Evolutionary conservation across 1,284 basidiomycete species (phyloP).

Genomic region (Puccinia novopanici): DNA sequence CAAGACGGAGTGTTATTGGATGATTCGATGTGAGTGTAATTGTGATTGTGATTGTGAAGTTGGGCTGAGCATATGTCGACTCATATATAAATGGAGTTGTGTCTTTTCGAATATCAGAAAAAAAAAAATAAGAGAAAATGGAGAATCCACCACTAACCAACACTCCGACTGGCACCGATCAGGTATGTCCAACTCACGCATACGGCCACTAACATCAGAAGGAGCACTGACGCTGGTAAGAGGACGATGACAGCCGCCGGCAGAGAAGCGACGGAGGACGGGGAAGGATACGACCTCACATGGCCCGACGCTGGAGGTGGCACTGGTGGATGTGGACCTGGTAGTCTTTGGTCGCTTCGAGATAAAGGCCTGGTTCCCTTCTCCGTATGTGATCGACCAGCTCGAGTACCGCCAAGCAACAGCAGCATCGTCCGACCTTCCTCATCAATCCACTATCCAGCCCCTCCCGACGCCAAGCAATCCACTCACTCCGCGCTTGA

Average conservation of each 20-base stretch:
- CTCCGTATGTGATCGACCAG: constrained; percentile 58
- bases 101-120: no score
- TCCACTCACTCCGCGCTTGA: not conserved
- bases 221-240: no score
- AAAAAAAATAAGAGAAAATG: no score
- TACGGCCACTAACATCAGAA: no score
- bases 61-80: no score
- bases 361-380: constrained; percentile 59
- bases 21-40: no score
- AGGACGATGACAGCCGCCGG: not conserved
- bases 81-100: no score
- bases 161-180: no score
- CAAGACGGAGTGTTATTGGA: no score
- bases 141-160: no score
- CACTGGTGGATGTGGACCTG: constrained; percentile 49
- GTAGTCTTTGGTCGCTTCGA: constrained; percentile 58
- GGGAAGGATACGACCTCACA: constrained; percentile 25
- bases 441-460: not conserved
- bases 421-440: not conserved
- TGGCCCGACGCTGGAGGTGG: constrained; percentile 28
- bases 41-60: no score
- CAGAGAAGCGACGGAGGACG: constrained; percentile 19
- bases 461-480: constrained; percentile 10
- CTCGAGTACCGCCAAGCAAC: constrained; percentile 26
- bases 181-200: no score